Base-by-base conservation (phyloP, 2,329 filamentous ascomycete genomes). In the Diaporthe humulicola region DNA sequence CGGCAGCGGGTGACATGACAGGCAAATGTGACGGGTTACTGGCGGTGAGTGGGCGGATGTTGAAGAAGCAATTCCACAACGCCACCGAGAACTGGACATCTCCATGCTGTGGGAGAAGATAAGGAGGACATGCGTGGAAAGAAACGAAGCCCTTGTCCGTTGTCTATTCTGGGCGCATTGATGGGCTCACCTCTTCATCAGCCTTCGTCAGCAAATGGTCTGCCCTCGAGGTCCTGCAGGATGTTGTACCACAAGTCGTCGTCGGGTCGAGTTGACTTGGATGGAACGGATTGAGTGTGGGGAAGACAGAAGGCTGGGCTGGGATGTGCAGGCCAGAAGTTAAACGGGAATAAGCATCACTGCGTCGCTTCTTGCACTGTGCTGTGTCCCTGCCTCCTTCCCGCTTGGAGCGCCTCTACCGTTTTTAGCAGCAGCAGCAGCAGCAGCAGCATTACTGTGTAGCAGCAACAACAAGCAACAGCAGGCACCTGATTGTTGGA, bases 261-360 rank as follows among this genome's bases (percentile, higher is more conserved):
- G 40, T 50, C 9, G 52, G 28, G 45, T 52, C 33, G 33, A 36
- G n/a, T 40, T 36, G 40, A 38, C 8, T 54, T 36, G 48, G 1
- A 25, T 40, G 38, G 38, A 48, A 61, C 28, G 36, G 30, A 28
- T 10, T 45, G 25, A 52, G 48, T 48, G 56, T 61, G 58, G n/a
- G 48, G 48, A 28, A 64, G 45, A 58, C 22, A 58, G 45, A 28
- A 7, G 14, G 22, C 17, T 36, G 52, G 56, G 57, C 73, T 74
- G 61, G 42, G 38, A 33, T 58, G 66, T 17, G 54, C 72, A 42
- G n/a, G 54, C n/a, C 17, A 61, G 40, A 74, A 67, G 73, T 48
- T 45, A 71, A 74, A 74, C 60, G 54, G 50, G 69, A 74, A 67
- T 57, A 73, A 73, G 71, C 71, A 73, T 70, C 33, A 40, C 22